phyloP scores from a whole-genome alignment of 2,329 filamentous ascomycete species.

The Fusarium haematococcum region DNA sequence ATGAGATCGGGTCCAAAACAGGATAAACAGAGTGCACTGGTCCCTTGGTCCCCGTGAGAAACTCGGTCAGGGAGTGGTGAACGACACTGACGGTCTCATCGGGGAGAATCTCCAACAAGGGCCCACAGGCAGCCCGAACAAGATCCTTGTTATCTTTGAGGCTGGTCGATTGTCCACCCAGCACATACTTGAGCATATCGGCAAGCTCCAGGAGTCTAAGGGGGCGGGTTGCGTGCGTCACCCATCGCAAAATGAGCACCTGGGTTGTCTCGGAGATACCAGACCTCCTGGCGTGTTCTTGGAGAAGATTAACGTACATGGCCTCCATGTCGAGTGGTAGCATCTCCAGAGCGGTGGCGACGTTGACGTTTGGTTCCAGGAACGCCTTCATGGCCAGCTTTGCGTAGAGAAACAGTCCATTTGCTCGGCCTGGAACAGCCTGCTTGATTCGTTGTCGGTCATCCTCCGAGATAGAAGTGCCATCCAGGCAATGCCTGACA shows the following conservation, averaged over 20 bases:
- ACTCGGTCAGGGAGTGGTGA: conserved; percentile 40
- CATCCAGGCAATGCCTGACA: conserved; percentile 42
- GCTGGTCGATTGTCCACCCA: background rate
- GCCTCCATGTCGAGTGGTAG: conserved; percentile 27
- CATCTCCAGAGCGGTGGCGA: background rate
- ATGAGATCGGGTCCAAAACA: conserved; percentile 13
- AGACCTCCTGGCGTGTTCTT: conserved; percentile 28
- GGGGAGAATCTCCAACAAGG: conserved; percentile 31
- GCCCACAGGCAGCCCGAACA: conserved; percentile 31
- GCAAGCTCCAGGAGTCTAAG: conserved; percentile 36
- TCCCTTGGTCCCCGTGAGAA: conserved; percentile 22
- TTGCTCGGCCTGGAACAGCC: conserved; percentile 35
- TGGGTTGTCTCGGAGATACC: conserved; percentile 22
- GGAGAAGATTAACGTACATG: conserved; percentile 28
- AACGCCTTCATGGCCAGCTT: conserved; percentile 37
- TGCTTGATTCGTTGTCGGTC: conserved; percentile 25
- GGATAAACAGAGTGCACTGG: conserved; percentile 14
- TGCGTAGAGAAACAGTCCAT: conserved; percentile 39
- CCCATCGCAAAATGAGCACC: conserved; percentile 27
- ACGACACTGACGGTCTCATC: conserved; percentile 37
- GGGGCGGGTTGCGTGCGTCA: conserved; percentile 33
- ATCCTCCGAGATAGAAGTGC: conserved; percentile 27
- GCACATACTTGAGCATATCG: conserved; percentile 21
- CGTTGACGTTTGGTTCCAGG: conserved; percentile 10
- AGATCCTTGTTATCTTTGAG: conserved; percentile 31